Base-by-base conservation (phyloP, 495 filamentous ascomycete genomes). In the Staphylotrichum longicolle region DNA sequence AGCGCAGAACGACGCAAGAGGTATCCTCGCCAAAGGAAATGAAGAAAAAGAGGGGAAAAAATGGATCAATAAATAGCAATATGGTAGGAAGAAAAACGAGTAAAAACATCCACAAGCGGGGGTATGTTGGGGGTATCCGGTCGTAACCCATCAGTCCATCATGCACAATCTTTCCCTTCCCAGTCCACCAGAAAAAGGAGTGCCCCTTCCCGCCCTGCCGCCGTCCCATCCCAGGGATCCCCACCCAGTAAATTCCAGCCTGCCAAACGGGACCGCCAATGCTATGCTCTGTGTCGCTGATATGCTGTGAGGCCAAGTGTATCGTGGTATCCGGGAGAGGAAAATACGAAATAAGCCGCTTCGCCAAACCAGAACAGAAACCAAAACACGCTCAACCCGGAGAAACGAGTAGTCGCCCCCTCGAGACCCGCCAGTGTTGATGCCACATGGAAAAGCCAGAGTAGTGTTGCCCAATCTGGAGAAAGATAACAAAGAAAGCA, bases 231-330 rank as follows among this genome's bases (percentile, higher is more conserved):
- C 62, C 54, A 60, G 2, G n/a, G 12, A 1, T 32, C 37, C 37
- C 40, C 3, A 15, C 15, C 47, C 32, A 33, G 15, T 39, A 45
- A 35, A 57, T 9, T 10, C 60, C 61, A 50, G 40, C 50, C 45
- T 54, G 27, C 60, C 61, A 49, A 49, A 50, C 34, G 37, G 20
- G 51, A 59, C 44, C 58, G 40, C 58, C 57, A 34, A 52, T 59
- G 70, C 64, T 65, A 72, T 72, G 70, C 65, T 72, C 54, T 61
- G 41, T 61, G 60, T 61, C 52, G 57, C 44, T 66, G 60, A 40
- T 60, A 57, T 72, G 70, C 70, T 72, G 68, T 68, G 70, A 72
- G 68, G 70, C 70, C 52, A 70, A 67, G 47, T 72, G 70, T 72
- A 72, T 68, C 40, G 44, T 70, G 61, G 65, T 68, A 71, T 71